Conservation (phyloP, 306 rosid species). For the Begonia fuchsioides region DNA sequence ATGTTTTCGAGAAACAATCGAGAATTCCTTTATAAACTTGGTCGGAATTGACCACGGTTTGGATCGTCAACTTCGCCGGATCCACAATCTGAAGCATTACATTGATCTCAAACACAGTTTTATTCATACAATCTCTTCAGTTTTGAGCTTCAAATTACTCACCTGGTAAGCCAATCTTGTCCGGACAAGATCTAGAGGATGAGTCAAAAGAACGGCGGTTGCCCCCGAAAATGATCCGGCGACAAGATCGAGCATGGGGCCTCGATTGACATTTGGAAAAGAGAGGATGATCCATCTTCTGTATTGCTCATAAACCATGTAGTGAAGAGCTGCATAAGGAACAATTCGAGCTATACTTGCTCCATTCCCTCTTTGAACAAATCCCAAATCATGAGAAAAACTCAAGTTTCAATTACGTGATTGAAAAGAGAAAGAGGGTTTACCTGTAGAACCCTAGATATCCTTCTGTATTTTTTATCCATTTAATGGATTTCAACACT, state of each 20-base stretch:
- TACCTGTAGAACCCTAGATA: constrained; percentile 69
- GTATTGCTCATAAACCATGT: constrained; percentile 81
- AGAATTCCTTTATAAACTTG: constrained; percentile 60
- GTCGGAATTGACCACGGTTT: constrained; percentile 23
- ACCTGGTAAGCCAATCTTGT: constrained; percentile 97
- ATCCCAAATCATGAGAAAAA: constrained; percentile 1
- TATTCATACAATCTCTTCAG: too few relatives aligned
- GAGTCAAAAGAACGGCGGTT: constrained; percentile 80
- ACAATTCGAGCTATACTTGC: constrained; percentile 96
- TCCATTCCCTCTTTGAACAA: constrained; percentile 73
- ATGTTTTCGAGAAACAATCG: constrained; percentile 71
- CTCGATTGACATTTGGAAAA: constrained; percentile 56
- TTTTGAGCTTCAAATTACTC: neutral
- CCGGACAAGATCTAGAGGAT: constrained; percentile 84
- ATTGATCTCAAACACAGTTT: neutral
- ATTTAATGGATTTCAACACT: constrained; percentile 38
- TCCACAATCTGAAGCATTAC: constrained; percentile 47
- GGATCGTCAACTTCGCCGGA: constrained; percentile 36
- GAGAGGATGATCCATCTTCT: constrained; percentile 67
- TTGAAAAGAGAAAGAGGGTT: constrained; percentile 2
- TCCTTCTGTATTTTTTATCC: constrained; percentile 75
- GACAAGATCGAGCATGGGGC: constrained; percentile 84
- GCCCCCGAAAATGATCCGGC: constrained; percentile 97
- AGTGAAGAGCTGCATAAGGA: constrained; percentile 91
- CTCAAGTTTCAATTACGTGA: neutral